Evolutionary conservation across 495 filamentous ascomycete genomes (phyloP).

Genomic region (Melanomma pulvis-pyrius): DNA sequence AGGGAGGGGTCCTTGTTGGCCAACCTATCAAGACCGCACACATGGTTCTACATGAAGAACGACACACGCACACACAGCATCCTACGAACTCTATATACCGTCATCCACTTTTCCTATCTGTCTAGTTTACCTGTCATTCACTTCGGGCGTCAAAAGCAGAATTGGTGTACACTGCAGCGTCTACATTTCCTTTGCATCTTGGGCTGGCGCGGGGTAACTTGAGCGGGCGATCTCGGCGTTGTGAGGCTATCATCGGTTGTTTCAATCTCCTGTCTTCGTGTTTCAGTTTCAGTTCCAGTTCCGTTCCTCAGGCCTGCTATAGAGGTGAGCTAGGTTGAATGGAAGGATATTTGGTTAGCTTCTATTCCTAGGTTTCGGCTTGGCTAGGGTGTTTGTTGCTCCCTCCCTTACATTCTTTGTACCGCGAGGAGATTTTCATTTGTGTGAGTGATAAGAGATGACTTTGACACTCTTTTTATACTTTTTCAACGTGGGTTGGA

Average conservation of each 20-base stretch:
- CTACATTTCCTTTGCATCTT: not conserved
- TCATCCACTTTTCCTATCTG: not conserved
- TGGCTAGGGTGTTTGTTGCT: not conserved
- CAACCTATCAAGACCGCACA: slow-evolving; percentile 15
- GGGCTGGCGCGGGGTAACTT: slow-evolving; percentile 1
- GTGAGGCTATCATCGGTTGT: not conserved
- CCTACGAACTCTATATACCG: slow-evolving; percentile 17
- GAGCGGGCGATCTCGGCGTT: not conserved
- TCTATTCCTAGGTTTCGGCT: not conserved
- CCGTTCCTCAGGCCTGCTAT: not conserved
- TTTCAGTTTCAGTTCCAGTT: not conserved
- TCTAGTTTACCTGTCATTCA: slow-evolving; percentile 26
- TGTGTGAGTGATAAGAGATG: slow-evolving; percentile 4
- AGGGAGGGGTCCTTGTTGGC: not conserved
- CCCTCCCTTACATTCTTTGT: slow-evolving; percentile 19
- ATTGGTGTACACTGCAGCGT: not conserved
- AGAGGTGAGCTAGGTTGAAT: not conserved
- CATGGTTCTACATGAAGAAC: slow-evolving; percentile 11
- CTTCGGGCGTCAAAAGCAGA: slow-evolving; percentile 20
- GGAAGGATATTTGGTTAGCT: not conserved
- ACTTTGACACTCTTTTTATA: not conserved
- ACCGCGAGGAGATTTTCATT: slow-evolving; percentile 9
- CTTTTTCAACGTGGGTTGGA: not conserved
- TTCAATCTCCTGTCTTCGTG: not conserved
- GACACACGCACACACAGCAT: slow-evolving; percentile 8